Conservation (phyloP, 306 rosid genomes). For the Citrullus mucosospermus region DNA sequence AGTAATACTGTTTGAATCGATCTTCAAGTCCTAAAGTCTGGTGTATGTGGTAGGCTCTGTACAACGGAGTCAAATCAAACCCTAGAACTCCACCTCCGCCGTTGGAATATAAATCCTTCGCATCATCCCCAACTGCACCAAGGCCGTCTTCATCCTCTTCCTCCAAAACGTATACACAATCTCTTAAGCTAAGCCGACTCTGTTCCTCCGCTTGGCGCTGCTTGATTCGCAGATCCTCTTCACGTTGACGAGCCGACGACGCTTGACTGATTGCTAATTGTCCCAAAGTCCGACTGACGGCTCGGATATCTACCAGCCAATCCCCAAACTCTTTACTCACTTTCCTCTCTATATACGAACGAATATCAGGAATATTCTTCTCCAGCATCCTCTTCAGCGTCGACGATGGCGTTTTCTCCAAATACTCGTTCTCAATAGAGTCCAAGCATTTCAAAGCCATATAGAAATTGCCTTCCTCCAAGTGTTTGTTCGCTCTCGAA, state of each 20-base stretch:
- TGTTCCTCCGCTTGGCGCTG: conserved; percentile 99
- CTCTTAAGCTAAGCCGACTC: conserved; percentile 86
- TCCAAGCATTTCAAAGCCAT: conserved; percentile 86
- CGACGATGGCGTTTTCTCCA: conserved; percentile 61
- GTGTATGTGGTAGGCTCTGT: conserved; percentile 71
- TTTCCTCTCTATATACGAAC: conserved; percentile 71
- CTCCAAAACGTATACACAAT: conserved; percentile 78
- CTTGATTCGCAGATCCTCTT: conserved; percentile 92
- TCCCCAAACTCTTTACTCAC: conserved; percentile 88
- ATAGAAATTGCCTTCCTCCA: conserved; percentile 53
- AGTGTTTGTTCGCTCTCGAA: conserved; percentile 67
- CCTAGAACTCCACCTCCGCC: conserved; percentile 49
- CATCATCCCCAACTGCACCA: conserved; percentile 21
- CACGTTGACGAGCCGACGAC: conserved; percentile 88
- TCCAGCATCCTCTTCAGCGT: conserved; percentile 77
- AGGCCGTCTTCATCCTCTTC: conserved; percentile 78
- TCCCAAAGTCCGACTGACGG: conserved; percentile 76
- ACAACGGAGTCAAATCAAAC: conserved; percentile 85
- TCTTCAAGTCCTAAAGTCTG: conserved; percentile 91
- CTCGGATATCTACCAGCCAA: conserved; percentile 98
- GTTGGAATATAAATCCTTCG: conserved; percentile 28
- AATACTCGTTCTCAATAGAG: conserved; percentile 50
- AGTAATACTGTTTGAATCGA: conserved; percentile 81
- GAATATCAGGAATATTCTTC: conserved; percentile 91
- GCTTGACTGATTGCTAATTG: conserved; percentile 93